These are phyloP conservation scores for Diaporthe eres DNA, from an alignment of 2,329 filamentous ascomycete genomes.

Conservation along the genomic window DNA sequence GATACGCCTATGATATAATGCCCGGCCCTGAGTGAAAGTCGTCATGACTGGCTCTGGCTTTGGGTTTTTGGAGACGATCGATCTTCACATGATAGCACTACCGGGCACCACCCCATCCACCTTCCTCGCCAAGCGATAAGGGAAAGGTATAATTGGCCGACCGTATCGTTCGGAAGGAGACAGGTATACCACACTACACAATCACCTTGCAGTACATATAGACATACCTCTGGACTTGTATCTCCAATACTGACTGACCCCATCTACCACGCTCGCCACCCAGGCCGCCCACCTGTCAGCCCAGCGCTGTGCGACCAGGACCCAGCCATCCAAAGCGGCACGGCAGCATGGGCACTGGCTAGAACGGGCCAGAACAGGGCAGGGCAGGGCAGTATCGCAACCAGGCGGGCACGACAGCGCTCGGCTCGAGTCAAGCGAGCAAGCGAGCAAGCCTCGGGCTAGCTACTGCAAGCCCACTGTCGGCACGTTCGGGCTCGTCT, in stretches of 20 bases:
- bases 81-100: constrained; percentile 33
- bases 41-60: background rate
- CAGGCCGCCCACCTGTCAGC: constrained; percentile 19
- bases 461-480: constrained; percentile 3
- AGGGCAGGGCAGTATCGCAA: constrained; percentile 5
- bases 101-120: background rate
- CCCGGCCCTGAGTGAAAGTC: background rate
- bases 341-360: background rate
- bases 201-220: background rate
- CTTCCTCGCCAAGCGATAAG: constrained; percentile 6
- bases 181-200: background rate
- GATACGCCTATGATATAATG: background rate
- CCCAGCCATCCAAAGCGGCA: constrained; percentile 3
- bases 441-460: constrained; percentile 10
- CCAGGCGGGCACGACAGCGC: background rate
- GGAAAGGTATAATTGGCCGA: constrained; percentile 3
- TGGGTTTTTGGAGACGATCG: background rate
- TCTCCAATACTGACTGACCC: background rate
- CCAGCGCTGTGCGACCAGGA: constrained; percentile 17
- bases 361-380: background rate
- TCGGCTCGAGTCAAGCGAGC: constrained; percentile 19
- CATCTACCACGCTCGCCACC: background rate
- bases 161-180: constrained; percentile 2
- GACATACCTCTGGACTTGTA: background rate
- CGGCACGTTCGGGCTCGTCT: background rate